These are phyloP conservation scores for Vanrija sp. DNA, from an alignment of 1,284 basidiomycete genomes.

Conservation along the genomic window DNA sequence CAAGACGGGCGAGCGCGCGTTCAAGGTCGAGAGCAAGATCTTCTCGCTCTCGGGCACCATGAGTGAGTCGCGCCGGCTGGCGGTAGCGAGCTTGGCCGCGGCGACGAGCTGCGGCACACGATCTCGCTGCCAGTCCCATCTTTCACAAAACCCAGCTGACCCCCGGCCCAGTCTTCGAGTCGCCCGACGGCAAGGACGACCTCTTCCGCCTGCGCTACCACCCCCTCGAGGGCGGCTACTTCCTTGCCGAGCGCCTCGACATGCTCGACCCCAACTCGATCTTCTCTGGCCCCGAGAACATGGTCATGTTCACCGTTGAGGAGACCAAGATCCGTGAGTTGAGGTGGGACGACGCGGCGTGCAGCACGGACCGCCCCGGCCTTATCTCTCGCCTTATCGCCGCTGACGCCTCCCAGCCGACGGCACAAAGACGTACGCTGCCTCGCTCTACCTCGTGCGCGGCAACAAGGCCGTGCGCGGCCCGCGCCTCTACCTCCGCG, in stretches of 20 bases:
- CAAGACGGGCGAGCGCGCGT: neutral
- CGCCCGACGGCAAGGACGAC: conserved; percentile 6
- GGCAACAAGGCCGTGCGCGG: neutral
- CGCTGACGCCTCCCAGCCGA: neutral
- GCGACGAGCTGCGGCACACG: no score
- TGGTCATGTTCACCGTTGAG: conserved; percentile 4
- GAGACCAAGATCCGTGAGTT: neutral
- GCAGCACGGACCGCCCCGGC: neutral
- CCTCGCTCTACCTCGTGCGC: neutral
- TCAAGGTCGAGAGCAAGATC: conserved; percentile 5
- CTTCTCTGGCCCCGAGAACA: neutral
- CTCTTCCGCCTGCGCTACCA: conserved; percentile 4
- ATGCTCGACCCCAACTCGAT: conserved; percentile 1
- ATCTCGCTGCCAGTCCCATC: no score
- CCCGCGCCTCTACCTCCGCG: conserved; percentile 5
- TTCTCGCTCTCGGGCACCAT: no score
- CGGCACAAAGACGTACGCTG: neutral
- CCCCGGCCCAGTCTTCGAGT: neutral
- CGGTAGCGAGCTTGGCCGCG: no score
- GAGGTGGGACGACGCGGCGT: neutral
- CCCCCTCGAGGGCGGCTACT: neutral
- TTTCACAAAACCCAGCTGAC: no score
- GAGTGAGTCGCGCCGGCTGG: no score
- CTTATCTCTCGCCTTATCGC: neutral
- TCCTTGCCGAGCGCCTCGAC: conserved; percentile 6